These are phyloP conservation scores for Solanum lycopersicoides DNA, from an alignment of 257 asterid species.

Conservation along the genomic window DNA sequence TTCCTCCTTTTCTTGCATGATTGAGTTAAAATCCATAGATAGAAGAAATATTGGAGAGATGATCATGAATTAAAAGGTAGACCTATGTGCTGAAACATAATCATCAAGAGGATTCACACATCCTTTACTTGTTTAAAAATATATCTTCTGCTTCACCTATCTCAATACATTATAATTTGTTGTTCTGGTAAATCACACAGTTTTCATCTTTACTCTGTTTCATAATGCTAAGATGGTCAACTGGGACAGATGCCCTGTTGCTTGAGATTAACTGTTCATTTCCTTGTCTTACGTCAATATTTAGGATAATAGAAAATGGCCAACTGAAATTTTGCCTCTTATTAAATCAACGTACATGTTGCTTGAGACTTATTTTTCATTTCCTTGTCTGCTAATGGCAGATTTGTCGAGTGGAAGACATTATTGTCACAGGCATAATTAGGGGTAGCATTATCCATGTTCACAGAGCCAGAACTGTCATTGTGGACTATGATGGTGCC, in stretches of 20 bases:
- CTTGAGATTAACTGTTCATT: background rate
- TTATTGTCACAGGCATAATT: constrained; percentile 64
- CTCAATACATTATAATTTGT: background rate
- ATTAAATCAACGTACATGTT: background rate
- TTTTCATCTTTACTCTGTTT: background rate
- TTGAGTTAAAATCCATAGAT: background rate
- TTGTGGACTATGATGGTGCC: constrained; percentile 63
- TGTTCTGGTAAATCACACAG: background rate
- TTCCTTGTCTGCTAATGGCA: constrained; percentile 19
- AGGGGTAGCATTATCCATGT: constrained; percentile 90
- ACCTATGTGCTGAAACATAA: background rate
- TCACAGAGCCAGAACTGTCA: constrained; percentile 85
- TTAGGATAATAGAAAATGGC: background rate
- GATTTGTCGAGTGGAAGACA: constrained; percentile 97
- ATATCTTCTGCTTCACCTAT: background rate
- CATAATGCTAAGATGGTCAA: background rate
- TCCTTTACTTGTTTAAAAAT: background rate
- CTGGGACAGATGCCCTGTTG: background rate
- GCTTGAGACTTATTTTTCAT: background rate
- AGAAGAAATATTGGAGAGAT: background rate
- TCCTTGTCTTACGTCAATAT: background rate
- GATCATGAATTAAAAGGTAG: background rate
- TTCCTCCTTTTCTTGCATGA: background rate
- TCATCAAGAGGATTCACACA: background rate
- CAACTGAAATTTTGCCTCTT: background rate